phyloP scores from a whole-genome alignment of 2,329 filamentous ascomycete species.

The Aspergillus clavatus region DNA sequence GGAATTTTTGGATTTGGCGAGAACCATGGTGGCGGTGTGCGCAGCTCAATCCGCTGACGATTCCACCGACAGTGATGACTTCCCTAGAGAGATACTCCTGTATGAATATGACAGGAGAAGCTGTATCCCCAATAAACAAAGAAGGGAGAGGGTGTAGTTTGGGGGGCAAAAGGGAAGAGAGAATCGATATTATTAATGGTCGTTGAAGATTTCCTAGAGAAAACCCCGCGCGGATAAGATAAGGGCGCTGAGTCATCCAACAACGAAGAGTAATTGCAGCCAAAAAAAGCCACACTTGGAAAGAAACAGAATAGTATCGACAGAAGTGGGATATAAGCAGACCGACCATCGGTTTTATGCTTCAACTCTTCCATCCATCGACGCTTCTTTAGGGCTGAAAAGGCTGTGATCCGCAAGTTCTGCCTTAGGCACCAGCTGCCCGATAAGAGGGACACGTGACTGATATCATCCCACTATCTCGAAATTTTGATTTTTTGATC shows the following conservation, averaged over 20 bases:
- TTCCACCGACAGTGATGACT: not conserved
- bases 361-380: not conserved
- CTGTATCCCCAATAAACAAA: not conserved
- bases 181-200: conserved; percentile 15
- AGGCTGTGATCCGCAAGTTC: not conserved
- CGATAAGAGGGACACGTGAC: conserved; percentile 29
- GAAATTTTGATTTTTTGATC: conserved; percentile 19
- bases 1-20: conserved; percentile 90
- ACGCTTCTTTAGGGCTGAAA: not conserved
- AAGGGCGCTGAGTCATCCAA: conserved; percentile 25
- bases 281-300: not conserved
- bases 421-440: conserved; percentile 1
- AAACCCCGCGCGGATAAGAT: conserved; percentile 22
- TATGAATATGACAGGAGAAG: conserved; percentile 13
- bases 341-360: conserved; percentile 5
- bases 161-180: conserved; percentile 3
- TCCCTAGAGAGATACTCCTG: not conserved
- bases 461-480: conserved; percentile 20
- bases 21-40: conserved; percentile 53
- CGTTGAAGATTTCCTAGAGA: conserved; percentile 9
- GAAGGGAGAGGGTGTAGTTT: not conserved
- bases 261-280: not conserved
- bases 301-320: not conserved
- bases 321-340: too few relatives aligned
- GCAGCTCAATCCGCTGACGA: not conserved